These are phyloP conservation scores for Dothidotthia symphoricarpi DNA, from an alignment of 2,329 filamentous ascomycete species.

Conservation along the genomic window DNA sequence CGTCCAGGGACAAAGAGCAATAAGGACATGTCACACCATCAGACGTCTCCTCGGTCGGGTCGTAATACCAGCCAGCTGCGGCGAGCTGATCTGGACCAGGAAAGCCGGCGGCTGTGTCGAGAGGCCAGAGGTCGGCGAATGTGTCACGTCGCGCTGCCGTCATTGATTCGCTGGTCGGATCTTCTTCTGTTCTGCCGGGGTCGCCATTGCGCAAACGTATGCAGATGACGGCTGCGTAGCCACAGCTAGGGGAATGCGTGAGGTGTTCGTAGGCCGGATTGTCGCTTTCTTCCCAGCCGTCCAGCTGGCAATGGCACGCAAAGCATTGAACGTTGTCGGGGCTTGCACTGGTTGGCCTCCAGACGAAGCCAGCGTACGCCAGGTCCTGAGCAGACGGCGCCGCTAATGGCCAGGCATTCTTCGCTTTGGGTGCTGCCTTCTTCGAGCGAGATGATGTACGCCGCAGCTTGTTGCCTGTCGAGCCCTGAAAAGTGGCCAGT, in stretches of 20 bases:
- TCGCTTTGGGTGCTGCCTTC: conserved; percentile 46
- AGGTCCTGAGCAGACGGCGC: conserved; percentile 68
- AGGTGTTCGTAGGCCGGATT: conserved; percentile 82
- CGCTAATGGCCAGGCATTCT: conserved; percentile 71
- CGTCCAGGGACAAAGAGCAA: conserved; percentile 84
- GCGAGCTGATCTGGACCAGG: conserved; percentile 67
- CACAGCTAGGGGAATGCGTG: conserved; percentile 76
- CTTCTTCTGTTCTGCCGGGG: conserved; percentile 63
- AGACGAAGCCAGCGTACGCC: conserved; percentile 88
- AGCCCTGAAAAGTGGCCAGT: conserved; percentile 72
- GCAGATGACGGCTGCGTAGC: conserved; percentile 70
- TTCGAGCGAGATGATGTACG: conserved; percentile 64
- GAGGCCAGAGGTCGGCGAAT: conserved; percentile 82
- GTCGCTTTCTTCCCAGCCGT: conserved; percentile 89
- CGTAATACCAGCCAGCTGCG: conserved; percentile 92
- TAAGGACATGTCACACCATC: conserved; percentile 92
- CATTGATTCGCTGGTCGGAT: conserved; percentile 72
- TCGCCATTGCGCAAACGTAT: conserved; percentile 61
- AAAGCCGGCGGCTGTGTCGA: conserved; percentile 56
- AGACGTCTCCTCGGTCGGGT: conserved; percentile 75
- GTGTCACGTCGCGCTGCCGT: conserved; percentile 76
- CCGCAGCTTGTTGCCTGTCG: conserved; percentile 64
- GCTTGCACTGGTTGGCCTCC: conserved; percentile 69
- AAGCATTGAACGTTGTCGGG: conserved; percentile 91
- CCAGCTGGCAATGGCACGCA: conserved; percentile 76